Conservation (phyloP, 345 rosid species). For the Lagerstroemia speciosa region DNA sequence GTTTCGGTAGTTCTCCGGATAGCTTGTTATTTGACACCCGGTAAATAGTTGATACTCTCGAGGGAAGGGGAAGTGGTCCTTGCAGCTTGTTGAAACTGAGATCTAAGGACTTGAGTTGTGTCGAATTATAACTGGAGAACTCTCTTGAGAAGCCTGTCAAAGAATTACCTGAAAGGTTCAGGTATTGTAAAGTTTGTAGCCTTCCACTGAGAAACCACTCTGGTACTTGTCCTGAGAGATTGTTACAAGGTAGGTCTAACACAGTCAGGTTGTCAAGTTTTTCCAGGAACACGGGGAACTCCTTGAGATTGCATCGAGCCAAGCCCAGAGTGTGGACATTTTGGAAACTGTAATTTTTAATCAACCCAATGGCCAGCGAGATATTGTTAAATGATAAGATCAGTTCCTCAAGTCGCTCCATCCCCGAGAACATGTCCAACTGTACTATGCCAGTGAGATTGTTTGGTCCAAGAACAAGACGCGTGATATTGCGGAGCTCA, state of each 20-base stretch:
- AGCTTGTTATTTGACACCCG: conserved; percentile 13
- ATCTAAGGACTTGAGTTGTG: accelerated
- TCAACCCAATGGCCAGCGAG: neutral
- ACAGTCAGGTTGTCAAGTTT: neutral
- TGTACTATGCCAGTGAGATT: conserved; percentile 7
- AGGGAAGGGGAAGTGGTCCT: conserved; percentile 12
- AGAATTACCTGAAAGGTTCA: conserved; percentile 10
- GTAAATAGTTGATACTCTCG: accelerated
- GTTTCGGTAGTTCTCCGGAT: conserved; percentile 6
- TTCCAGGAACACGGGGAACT: conserved; percentile 16
- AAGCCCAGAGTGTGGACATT: neutral
- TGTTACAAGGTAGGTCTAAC: conserved; percentile 11
- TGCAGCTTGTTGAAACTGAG: no score
- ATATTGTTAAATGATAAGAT: conserved; percentile 11
- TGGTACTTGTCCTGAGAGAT: conserved; percentile 16
- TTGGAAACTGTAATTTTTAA: neutral
- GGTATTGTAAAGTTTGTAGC: accelerated
- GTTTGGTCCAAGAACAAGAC: neutral
- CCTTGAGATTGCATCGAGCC: conserved; percentile 13
- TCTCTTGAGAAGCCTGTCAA: conserved; percentile 12
- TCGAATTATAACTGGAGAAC: neutral
- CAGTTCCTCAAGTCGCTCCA: neutral
- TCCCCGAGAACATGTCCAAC: neutral
- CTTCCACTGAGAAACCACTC: conserved; percentile 12
- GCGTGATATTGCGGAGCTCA: neutral